Evolutionary conservation across 1,139 yeast species (phyloP).

Genomic region (Yamadazyma blattariae): DNA sequence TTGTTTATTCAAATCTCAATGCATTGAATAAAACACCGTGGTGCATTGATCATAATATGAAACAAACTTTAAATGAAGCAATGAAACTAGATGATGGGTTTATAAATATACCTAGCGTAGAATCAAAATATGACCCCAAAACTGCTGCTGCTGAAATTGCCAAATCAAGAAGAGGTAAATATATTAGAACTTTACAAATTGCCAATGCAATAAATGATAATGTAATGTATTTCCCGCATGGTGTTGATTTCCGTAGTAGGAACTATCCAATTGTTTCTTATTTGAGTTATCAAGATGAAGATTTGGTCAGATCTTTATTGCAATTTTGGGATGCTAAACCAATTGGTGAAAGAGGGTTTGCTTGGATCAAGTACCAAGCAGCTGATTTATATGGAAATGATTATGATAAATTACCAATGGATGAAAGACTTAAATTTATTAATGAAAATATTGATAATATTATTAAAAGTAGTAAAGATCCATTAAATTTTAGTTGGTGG

Average conservation of each 20-base stretch:
- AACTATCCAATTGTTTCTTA: slow-evolving; percentile 39
- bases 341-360: slow-evolving; percentile 32
- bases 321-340: slow-evolving; percentile 40
- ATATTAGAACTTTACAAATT: slow-evolving; percentile 15
- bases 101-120: slow-evolving; percentile 26
- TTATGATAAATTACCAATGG: slow-evolving; percentile 22
- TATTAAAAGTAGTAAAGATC: slow-evolving; percentile 26
- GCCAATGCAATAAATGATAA: slow-evolving; percentile 27
- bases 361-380: slow-evolving; percentile 42
- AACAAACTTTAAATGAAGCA: slow-evolving; percentile 20
- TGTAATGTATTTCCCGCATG: slow-evolving; percentile 38
- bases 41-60: slow-evolving; percentile 32
- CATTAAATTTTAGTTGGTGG: slow-evolving; percentile 36
- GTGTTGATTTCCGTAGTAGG: slow-evolving; percentile 42
- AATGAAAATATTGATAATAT: slow-evolving; percentile 21
- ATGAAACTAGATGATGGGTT: slow-evolving; percentile 25
- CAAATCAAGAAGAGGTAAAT: slow-evolving; percentile 16
- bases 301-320: slow-evolving; percentile 30
- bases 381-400: slow-evolving; percentile 36
- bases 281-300: slow-evolving; percentile 38
- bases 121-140: slow-evolving; percentile 2
- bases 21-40: slow-evolving; percentile 31
- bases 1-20: slow-evolving; percentile 30
- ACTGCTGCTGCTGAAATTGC: slow-evolving; percentile 9
- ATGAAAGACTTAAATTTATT: slow-evolving; percentile 26